phyloP scores from a whole-genome alignment of 495 filamentous ascomycete genomes.

The Tuber magnatum region DNA sequence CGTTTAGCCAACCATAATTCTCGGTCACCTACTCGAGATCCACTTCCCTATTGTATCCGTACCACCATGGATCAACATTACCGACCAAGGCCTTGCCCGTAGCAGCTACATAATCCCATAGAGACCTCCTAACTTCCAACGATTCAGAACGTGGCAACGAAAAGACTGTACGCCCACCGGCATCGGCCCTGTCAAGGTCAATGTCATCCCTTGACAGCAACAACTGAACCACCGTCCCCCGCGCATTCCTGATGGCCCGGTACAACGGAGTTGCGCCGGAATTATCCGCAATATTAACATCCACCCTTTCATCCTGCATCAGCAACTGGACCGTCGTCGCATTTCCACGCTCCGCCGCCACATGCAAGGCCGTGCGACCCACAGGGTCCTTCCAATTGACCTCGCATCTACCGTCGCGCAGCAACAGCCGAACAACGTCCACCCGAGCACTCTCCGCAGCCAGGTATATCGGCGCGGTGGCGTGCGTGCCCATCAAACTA shows the following conservation, averaged over 20 bases:
- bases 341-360: conserved; percentile 18
- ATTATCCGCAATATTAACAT: neutral
- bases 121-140: neutral
- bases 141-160: neutral
- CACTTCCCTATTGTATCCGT: neutral
- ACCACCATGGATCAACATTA: neutral
- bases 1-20: neutral
- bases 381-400: conserved; percentile 11
- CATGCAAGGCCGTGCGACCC: conserved; percentile 18
- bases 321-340: conserved; percentile 29
- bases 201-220: neutral
- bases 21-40: neutral
- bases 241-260: neutral
- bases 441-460: neutral
- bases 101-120: neutral
- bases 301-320: neutral
- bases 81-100: neutral
- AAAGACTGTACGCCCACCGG: neutral
- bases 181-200: neutral
- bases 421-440: neutral
- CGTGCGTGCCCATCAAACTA: neutral
- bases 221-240: neutral
- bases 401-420: neutral
- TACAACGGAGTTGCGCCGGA: neutral
- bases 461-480: neutral